Conservation (phyloP, 352 stramenopile species). For the Globisporangium ultimum region DNA sequence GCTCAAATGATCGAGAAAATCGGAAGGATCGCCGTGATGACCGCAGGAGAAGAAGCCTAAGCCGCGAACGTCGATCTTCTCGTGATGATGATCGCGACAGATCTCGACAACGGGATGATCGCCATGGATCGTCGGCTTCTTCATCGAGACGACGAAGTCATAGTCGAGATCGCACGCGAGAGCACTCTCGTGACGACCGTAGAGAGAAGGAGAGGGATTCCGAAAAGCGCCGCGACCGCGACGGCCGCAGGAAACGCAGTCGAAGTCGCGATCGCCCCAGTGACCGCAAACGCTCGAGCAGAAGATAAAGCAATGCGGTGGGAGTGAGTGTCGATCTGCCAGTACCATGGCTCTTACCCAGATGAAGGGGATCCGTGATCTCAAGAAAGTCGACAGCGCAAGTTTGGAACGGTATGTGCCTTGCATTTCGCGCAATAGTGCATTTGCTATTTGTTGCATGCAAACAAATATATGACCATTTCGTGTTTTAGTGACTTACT, state of each 20-base stretch:
- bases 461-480: not conserved
- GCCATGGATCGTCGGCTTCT: not conserved
- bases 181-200: constrained; percentile 16
- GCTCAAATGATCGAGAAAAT: constrained; percentile 7
- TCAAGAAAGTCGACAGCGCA: not conserved
- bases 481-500: not conserved
- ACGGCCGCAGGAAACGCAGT: constrained; percentile 22
- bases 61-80: constrained; percentile 9
- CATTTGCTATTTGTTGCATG: not conserved
- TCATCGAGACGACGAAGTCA: constrained; percentile 5
- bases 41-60: constrained; percentile 10
- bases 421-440: not conserved
- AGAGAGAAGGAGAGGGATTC: constrained; percentile 19
- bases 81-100: constrained; percentile 1
- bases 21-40: constrained; percentile 15
- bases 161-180: constrained; percentile 8
- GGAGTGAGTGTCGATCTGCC: not conserved
- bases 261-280: constrained; percentile 23
- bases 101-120: constrained; percentile 1
- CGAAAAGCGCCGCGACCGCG: constrained; percentile 2
- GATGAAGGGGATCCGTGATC: too few relatives aligned
- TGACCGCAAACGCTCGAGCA: constrained; percentile 25
- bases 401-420: not conserved
- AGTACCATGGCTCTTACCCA: too few relatives aligned
- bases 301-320: constrained; percentile 8